These are phyloP conservation scores for Sclerotinia spermophila DNA, from an alignment of 2,329 filamentous ascomycete species.

Conservation along the genomic window DNA sequence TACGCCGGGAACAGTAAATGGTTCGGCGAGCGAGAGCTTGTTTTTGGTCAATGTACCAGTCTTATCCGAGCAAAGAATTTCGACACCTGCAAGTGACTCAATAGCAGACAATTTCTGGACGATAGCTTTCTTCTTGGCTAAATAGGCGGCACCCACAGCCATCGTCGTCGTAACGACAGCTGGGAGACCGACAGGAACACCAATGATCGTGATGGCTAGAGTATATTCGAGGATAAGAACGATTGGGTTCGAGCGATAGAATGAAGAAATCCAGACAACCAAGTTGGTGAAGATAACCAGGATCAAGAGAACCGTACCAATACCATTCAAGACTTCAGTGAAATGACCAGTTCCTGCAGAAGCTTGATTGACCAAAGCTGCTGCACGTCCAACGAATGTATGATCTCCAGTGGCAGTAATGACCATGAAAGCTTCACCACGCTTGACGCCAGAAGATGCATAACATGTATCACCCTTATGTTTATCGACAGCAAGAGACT, in stretches of 20 bases:
- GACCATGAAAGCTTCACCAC: conserved; percentile 80
- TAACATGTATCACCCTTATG: conserved; percentile 77
- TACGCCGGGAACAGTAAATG: conserved; percentile 77
- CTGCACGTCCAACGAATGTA: conserved; percentile 85
- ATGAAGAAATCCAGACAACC: conserved; percentile 80
- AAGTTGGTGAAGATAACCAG: conserved; percentile 78
- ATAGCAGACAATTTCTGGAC: conserved; percentile 91
- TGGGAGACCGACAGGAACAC: conserved; percentile 88
- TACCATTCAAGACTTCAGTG: conserved; percentile 84
- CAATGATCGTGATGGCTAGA: conserved; percentile 84
- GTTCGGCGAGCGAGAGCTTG: conserved; percentile 83
- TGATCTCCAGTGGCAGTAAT: conserved; percentile 83
- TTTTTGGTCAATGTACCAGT: conserved; percentile 92
- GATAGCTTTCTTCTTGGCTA: conserved; percentile 89
- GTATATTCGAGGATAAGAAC: conserved; percentile 79
- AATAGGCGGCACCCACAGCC: conserved; percentile 87
- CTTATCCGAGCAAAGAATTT: conserved; percentile 94
- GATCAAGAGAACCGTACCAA: conserved; percentile 74
- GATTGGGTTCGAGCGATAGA: conserved; percentile 82
- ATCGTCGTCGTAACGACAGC: conserved; percentile 93
- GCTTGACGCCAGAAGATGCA: conserved; percentile 84
- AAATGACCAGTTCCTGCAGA: conserved; percentile 76
- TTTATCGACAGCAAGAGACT: conserved; percentile 89
- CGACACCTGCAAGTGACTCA: conserved; percentile 85
- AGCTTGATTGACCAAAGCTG: conserved; percentile 78